Conservation (phyloP, 108 stramenopile genomes). For the Skeletonema potamos region DNA sequence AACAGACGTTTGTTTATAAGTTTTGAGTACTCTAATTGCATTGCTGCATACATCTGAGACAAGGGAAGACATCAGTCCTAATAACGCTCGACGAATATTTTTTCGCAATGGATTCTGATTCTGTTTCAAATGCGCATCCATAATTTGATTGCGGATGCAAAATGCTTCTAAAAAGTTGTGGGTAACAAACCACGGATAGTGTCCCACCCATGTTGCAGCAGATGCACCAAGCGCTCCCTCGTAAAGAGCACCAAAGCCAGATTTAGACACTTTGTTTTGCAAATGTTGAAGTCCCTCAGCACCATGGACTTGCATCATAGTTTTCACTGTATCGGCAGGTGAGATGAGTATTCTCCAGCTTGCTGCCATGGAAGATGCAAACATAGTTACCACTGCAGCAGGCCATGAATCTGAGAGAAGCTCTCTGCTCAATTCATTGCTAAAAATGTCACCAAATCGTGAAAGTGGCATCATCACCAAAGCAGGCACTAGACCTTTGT, state of each 20-base stretch:
- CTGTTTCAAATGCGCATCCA: slow-evolving; percentile 51
- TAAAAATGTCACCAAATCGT: slow-evolving; percentile 85
- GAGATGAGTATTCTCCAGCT: slow-evolving; percentile 81
- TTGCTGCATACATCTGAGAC: slow-evolving; percentile 82
- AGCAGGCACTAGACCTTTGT: slow-evolving; percentile 75
- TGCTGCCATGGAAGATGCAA: slow-evolving; percentile 77
- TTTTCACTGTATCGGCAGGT: slow-evolving; percentile 88
- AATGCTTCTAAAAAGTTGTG: slow-evolving; percentile 77
- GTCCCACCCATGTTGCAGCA: slow-evolving; percentile 77
- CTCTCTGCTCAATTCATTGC: slow-evolving; percentile 67
- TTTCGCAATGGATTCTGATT: slow-evolving; percentile 36
- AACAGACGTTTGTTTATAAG: slow-evolving; percentile 83
- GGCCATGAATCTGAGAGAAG: slow-evolving; percentile 27
- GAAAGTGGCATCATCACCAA: slow-evolving; percentile 77
- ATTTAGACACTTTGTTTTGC: slow-evolving; percentile 47
- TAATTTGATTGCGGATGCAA: slow-evolving; percentile 60
- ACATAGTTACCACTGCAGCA: slow-evolving; percentile 55
- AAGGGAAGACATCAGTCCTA: slow-evolving; percentile 70
- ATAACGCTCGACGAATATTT: slow-evolving; percentile 49
- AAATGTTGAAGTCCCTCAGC: slow-evolving; percentile 60
- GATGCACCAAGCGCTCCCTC: slow-evolving; percentile 81
- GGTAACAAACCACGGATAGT: slow-evolving; percentile 90
- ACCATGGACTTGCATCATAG: slow-evolving; percentile 87
- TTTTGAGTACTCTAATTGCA: slow-evolving; percentile 88
- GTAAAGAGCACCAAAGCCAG: slow-evolving; percentile 70